These are phyloP conservation scores for Picochlorum sp. DNA, from an alignment of 139 green algal genomes.

Conservation along the genomic window DNA sequence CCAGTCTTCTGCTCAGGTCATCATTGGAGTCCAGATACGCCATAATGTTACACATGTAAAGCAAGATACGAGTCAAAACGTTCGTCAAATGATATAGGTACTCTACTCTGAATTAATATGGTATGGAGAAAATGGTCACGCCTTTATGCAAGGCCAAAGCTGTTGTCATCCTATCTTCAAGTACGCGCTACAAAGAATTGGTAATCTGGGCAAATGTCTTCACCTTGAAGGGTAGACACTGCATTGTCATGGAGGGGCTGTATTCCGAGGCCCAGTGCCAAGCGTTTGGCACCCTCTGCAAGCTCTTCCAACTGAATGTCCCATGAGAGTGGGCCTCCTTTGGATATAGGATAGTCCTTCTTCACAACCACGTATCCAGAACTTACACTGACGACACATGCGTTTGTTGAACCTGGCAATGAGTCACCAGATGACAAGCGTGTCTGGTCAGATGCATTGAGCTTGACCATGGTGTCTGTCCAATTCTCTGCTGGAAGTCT, in stretches of 20 bases:
- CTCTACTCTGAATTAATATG: not conserved
- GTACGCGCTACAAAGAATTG: conserved; percentile 21
- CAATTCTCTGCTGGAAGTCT: conserved; percentile 19
- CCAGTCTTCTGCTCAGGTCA: no score
- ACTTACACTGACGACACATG: conserved; percentile 9
- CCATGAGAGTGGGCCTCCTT: conserved; percentile 29
- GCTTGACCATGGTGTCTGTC: conserved; percentile 23
- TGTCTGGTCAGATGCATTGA: not conserved
- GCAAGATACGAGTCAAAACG: no score
- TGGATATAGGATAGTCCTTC: conserved; percentile 21
- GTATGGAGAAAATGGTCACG: not conserved
- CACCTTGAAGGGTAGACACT: not conserved
- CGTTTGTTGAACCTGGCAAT: conserved; percentile 7
- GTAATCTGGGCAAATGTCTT: conserved; percentile 24
- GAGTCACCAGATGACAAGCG: conserved; percentile 4
- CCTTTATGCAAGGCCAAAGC: no score
- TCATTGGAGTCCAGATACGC: no score
- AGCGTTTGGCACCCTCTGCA: conserved; percentile 17
- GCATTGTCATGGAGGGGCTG: not conserved
- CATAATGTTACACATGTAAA: no score
- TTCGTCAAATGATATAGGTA: no score
- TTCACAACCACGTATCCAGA: conserved; percentile 14
- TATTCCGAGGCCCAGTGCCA: conserved; percentile 12
- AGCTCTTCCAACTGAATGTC: conserved; percentile 34
- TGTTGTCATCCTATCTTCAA: not conserved